Base-by-base conservation (phyloP, 257 asterid genomes). In the Oldenlandia corymbosa region DNA sequence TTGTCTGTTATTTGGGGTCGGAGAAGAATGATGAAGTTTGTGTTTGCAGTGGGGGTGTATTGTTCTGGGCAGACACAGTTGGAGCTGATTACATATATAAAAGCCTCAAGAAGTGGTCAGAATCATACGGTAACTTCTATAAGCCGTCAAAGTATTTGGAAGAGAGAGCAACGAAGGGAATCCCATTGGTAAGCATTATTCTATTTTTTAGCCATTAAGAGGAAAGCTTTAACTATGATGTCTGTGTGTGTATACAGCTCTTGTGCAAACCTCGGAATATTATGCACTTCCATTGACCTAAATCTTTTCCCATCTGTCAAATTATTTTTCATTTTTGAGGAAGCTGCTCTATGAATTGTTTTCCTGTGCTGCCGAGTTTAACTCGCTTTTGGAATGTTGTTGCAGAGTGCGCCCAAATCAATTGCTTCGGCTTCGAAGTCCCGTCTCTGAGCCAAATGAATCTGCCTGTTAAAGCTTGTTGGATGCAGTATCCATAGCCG, bases 1-100 rank as follows among this genome's bases (percentile, higher is more conserved):
- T 9, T 47, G n/a, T n/a, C 0, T 8, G 48, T 0, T 10, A 21
- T 45, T 43, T n/a, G 56, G 45, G 39, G 39, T 9, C 28, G 12
- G 17, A 21, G 43, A 23, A 10, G 32, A 27, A 27, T 3, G 0
- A 42, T 26, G 16, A 5, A 31, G 0, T 79, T 24, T 78, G 66
- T 60, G 61, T 74, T 66, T 42, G 81, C 94, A 93, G 99, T 43
- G 99, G 99, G 37, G 99, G 99, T 50, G 71, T 93, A 47, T 62
- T 93, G 63, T 93, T 81, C 83, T 93, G 99, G 99, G 99, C 95
- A 9, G 99, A 93, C 80, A 75, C 82, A 32, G 73, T 93, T 64
- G 99, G 99, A 17, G 97, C 96, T 64, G 85, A 73, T 71, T 75
- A 72, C 68, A 75, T 93, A 64, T 81, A 83, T 71, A 81, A 60